These are phyloP conservation scores for Ceratocystis colombiana DNA, from an alignment of 2,329 filamentous ascomycete genomes.

Conservation along the genomic window DNA sequence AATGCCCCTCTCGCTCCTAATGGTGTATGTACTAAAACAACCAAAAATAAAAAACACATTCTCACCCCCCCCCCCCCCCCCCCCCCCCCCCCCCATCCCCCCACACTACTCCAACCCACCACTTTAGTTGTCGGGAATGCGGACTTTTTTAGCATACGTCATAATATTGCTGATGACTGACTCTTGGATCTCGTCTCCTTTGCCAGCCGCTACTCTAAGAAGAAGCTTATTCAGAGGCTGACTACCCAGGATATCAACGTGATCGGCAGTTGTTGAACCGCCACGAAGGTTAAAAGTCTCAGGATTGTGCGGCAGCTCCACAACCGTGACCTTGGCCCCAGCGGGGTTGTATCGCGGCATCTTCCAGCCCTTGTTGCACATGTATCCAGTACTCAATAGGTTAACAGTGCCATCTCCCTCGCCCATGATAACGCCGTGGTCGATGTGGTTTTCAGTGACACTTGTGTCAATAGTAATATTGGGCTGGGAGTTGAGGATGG, in stretches of 20 bases:
- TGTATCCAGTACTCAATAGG: slow-evolving; percentile 83
- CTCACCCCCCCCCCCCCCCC: no score
- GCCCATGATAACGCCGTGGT: slow-evolving; percentile 89
- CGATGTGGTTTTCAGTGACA: slow-evolving; percentile 50
- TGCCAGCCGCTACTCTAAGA: slow-evolving; percentile 72
- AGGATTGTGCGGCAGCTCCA: slow-evolving; percentile 94
- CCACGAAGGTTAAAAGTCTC: slow-evolving; percentile 79
- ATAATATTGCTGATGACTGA: slow-evolving; percentile 70
- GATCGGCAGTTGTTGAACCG: slow-evolving; percentile 65
- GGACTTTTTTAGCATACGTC: slow-evolving; percentile 72
- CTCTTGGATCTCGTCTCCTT: slow-evolving; percentile 67
- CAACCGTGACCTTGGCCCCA: slow-evolving; percentile 67
- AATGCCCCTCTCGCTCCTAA: background rate
- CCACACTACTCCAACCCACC: background rate
- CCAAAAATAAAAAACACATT: background rate
- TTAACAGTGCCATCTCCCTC: slow-evolving; percentile 96
- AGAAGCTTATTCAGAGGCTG: slow-evolving; percentile 86
- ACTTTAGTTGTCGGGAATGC: slow-evolving; percentile 59
- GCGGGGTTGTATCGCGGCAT: slow-evolving; percentile 91
- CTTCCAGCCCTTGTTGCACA: slow-evolving; percentile 93
- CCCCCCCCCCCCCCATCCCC: background rate
- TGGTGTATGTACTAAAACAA: background rate
- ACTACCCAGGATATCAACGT: slow-evolving; percentile 89
- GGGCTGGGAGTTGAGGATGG: slow-evolving; percentile 48
- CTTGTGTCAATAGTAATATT: slow-evolving; percentile 66